Evolutionary conservation across 306 rosid genomes (phyloP).

Genomic region (Ceratonia siliqua): DNA sequence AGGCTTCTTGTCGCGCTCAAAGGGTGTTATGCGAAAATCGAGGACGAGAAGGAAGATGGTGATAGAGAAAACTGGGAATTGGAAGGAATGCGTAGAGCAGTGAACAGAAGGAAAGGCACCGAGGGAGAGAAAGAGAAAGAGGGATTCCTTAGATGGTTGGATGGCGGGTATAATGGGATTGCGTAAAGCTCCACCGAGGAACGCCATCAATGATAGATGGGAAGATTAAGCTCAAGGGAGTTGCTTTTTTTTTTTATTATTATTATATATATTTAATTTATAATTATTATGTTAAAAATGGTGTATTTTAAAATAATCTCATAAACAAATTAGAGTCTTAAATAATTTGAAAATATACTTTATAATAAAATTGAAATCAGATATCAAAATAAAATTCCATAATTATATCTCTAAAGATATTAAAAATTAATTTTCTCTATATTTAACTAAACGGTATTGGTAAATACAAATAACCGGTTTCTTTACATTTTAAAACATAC

Average conservation of each 20-base stretch:
- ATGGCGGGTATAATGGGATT: slow-evolving; percentile 31
- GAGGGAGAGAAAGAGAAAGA: not conserved
- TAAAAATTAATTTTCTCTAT: too few species aligned
- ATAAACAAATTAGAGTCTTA: too few species aligned
- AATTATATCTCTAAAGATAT: too few species aligned
- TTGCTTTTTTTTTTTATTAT: not conserved
- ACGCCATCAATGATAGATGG: slow-evolving; percentile 28
- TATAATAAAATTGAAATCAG: too few species aligned
- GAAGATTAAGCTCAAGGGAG: not conserved
- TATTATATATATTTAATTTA: too few species aligned
- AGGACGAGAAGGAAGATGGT: not conserved
- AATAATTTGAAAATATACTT: too few species aligned
- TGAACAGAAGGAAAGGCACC: not conserved
- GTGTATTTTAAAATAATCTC: too few species aligned
- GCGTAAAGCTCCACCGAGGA: slow-evolving; percentile 39
- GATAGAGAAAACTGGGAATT: not conserved
- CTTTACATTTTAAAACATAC: too few species aligned
- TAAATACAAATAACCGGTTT: too few species aligned
- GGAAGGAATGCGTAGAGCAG: not conserved
- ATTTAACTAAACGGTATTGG: too few species aligned
- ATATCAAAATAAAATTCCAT: too few species aligned
- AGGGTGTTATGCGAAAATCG: slow-evolving; percentile 13
- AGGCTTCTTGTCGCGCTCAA: slow-evolving; percentile 7
- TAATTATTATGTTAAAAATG: too few species aligned
- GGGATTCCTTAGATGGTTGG: not conserved